Conservation (phyloP, 2,329 filamentous ascomycete species). For the Didymosphaeria variabile region DNA sequence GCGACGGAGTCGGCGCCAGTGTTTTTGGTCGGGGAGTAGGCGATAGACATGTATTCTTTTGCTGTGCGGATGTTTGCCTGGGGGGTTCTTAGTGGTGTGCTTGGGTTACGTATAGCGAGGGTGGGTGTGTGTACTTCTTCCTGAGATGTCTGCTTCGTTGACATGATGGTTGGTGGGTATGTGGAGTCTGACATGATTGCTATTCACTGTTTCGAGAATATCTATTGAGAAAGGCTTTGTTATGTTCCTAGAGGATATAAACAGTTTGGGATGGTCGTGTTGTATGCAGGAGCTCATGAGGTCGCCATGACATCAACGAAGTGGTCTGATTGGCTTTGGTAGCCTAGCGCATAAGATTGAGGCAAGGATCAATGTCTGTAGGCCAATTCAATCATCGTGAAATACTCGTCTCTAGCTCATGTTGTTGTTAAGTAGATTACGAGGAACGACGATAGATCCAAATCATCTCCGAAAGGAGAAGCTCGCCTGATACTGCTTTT, state of each 20-base stretch:
- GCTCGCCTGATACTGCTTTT: too few species aligned
- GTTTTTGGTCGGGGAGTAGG: slow-evolving; percentile 49
- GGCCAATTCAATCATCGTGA: background rate
- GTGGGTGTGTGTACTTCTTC: too few species aligned
- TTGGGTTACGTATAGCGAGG: too few species aligned
- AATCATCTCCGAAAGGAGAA: too few species aligned
- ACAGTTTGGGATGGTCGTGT: background rate
- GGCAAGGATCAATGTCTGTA: background rate
- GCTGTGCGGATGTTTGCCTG: slow-evolving; percentile 46
- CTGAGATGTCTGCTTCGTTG: slow-evolving; percentile 26
- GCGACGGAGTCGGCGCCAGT: slow-evolving; percentile 43
- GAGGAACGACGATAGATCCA: too few species aligned
- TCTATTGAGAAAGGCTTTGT: too few species aligned
- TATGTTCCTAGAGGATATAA: too few species aligned
- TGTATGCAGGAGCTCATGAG: background rate
- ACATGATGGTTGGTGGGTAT: slow-evolving; percentile 19
- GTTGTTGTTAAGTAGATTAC: too few species aligned
- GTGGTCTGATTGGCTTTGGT: background rate
- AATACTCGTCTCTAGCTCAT: too few species aligned
- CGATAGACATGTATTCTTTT: slow-evolving; percentile 51
- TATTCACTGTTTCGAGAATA: background rate
- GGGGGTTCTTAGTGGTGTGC: too few species aligned
- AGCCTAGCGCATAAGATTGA: background rate
- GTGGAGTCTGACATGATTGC: background rate
- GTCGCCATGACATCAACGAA: slow-evolving; percentile 14